Base-by-base conservation (phyloP, 2,329 filamentous ascomycete species). In the Clathrospora elynae region DNA sequence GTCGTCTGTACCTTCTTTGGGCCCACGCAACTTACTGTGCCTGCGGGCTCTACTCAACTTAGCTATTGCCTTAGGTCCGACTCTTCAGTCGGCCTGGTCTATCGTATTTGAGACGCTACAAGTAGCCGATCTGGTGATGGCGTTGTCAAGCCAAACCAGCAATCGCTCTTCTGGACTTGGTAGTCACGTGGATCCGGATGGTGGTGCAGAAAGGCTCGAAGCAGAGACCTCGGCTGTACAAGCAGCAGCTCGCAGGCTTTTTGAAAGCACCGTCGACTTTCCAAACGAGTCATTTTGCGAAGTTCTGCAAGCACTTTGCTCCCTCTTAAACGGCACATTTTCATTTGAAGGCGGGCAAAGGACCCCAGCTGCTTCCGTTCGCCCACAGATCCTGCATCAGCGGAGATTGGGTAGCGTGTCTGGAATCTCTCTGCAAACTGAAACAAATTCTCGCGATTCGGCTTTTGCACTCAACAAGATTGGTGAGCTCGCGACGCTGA, bases 31-130 rank as follows among this genome's bases (percentile, higher is more conserved):
- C 62, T 75, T 99, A 3, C 76, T 97, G 1, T 99, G 93, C 59
- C 75, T 99, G 29, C 79, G 95, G 61, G 93, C 93, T 19, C 77
- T 99, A 11, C 74, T 99, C n/a, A 99, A 99, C 57, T 74, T 99
- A 3, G 93, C 93, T 2, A 99, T 97, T 60, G 93, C 93, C 2
- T 74, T 99, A 1, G 93, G 93, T 0, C 90, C 93, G 3, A 96
- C 90, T 0, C 77, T 99, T 1, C 85, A 87, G 23, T 78, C 80
- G 10, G 88, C 92, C 1, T 99, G 95, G 88, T 85, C 84, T 1
- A 97, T 99, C 44, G 78, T 99, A 11, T 79, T 99, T 1, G 91
- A 95, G 61, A 95, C 91, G 0, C 74, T 99, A 6, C 90, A 96
- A 61, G 89, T 96, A 67, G 91, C 92, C 2, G 93, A 97, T 59